Percentiles rank a stretch among this genome's conserved stretches.
phyloP scores from a whole-genome alignment of 768 basidiomycete genomes.

The Lactifluus piperatus region DNA sequence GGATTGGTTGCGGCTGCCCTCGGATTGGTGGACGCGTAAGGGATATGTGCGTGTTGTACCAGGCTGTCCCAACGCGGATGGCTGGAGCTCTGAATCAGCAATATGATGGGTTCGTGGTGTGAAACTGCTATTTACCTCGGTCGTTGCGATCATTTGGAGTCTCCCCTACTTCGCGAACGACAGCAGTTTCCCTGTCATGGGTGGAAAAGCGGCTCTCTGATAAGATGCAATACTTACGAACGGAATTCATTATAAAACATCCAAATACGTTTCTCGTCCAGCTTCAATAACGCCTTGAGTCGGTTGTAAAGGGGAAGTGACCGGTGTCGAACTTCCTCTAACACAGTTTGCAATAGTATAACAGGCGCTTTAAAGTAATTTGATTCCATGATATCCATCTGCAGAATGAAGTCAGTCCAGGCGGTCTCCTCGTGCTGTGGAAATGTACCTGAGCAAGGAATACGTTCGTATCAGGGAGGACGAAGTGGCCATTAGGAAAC shows the following conservation, averaged over 20 bases:
- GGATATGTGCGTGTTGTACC: conserved; percentile 75
- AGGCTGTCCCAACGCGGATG: conserved; percentile 78
- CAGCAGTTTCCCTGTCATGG: conserved; percentile 60
- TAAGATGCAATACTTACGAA: conserved; percentile 42
- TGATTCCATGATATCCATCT: conserved; percentile 95
- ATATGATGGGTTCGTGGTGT: not conserved
- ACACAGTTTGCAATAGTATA: conserved; percentile 87
- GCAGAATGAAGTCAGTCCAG: not conserved
- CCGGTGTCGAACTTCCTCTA: conserved; percentile 94
- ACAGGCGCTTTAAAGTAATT: conserved; percentile 67
- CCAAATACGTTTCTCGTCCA: conserved; percentile 81
- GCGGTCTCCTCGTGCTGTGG: not conserved
- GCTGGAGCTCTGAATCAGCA: conserved; percentile 38
- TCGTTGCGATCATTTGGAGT: conserved; percentile 93
- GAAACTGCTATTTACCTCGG: conserved; percentile 45
- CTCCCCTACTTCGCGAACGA: conserved; percentile 68
- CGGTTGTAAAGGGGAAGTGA: conserved; percentile 90
- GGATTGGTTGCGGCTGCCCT: conserved; percentile 35
- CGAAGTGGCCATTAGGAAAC: conserved; percentile 63
- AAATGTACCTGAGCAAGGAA: conserved; percentile 71
- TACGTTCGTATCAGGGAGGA: conserved; percentile 93
- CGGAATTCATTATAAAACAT: conserved; percentile 83
- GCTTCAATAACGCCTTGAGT: conserved; percentile 72
- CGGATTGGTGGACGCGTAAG: conserved; percentile 44
- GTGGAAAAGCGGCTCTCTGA: not conserved